phyloP scores from a whole-genome alignment of 1,284 basidiomycete species.

The Ustilago xerochloae region DNA sequence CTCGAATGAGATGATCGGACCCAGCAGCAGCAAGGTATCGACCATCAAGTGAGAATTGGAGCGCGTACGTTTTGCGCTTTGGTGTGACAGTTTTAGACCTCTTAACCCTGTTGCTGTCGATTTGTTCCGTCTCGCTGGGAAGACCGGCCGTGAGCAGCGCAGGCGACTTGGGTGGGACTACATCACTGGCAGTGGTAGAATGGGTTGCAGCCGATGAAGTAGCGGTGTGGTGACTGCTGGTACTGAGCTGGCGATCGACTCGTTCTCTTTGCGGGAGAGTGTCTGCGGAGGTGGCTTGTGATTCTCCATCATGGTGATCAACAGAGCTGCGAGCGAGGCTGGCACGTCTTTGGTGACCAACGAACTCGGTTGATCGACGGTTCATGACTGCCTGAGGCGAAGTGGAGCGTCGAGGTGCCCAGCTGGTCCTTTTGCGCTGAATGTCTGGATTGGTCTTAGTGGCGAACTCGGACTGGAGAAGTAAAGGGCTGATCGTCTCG shows the following conservation, averaged over 20 bases:
- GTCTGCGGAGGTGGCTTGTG: background rate
- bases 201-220: slow-evolving; percentile 7
- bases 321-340: slow-evolving; percentile 2
- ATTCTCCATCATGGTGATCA: background rate
- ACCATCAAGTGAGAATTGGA: slow-evolving; percentile 67
- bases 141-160: slow-evolving; percentile 5
- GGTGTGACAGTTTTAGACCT: slow-evolving; percentile 1
- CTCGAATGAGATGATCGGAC: slow-evolving; percentile 66
- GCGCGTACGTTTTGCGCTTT: slow-evolving; percentile 64
- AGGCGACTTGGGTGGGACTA: slow-evolving; percentile 19
- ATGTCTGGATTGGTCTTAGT: slow-evolving; percentile 8
- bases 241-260: slow-evolving; percentile 26
- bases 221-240: slow-evolving; percentile 16
- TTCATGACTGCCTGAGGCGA: slow-evolving; percentile 8
- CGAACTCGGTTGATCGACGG: slow-evolving; percentile 5
- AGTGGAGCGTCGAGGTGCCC: slow-evolving; percentile 13
- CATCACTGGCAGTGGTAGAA: slow-evolving; percentile 5
- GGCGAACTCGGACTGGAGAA: slow-evolving; percentile 8
- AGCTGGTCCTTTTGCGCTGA: slow-evolving; percentile 10
- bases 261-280: background rate
- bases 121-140: slow-evolving; percentile 6
- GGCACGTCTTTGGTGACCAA: background rate
- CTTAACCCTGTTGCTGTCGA: slow-evolving; percentile 4
- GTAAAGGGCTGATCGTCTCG: slow-evolving; percentile 3
- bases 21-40: slow-evolving; percentile 68